Base-by-base conservation (phyloP, 192 early-diverging fungal species). In the Chytriomyces confervae region DNA sequence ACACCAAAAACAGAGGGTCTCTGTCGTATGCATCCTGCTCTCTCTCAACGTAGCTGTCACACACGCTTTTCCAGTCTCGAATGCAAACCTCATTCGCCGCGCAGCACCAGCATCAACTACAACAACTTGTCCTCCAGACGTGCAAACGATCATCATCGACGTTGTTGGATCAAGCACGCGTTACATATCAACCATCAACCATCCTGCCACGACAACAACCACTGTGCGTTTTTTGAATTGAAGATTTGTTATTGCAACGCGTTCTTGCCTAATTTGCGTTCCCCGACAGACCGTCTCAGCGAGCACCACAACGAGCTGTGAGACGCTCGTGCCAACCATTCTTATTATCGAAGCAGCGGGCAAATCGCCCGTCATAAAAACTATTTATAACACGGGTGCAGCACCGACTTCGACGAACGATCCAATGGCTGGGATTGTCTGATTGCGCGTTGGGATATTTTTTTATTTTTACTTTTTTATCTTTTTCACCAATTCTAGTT, bases 191-290 rank as follows among this genome's bases (percentile, higher is more conserved):
- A 57, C 53, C 53, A 57, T 57, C 53, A 57, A 13, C 16, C 53
- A 5, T 57, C 53, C 53, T 20, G 53, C 53, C 53, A 57, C 3
- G 16, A 57, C 53, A 13, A 57, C 53, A 13, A 57, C 53, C 53
- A 57, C 53, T n/a, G 53, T 57, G 53, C 53, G 16, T 57, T 57
- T 57, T 57, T 57, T 57, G 53, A n/a, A 57, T 36, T 36, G 36
- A 36, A 36, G 36, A 3, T 36, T 36, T 36, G 36, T 36, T 36
- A 36, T 36, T 36, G 36, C 1, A 36, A 36, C 36, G 53, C 53
- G 53, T 20, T 20, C 53, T 13, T n/a, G 20, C 13, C 20, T 57
- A 13, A 57, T 57, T 20, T 57, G 53, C 13, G 20, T n/a, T 57
- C 53, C 13, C 53, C 20, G 5, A 57, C 20, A 57, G 20, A 57